Base-by-base conservation (phyloP, 257 asterid species). In the Knoxia roxburghii region DNA sequence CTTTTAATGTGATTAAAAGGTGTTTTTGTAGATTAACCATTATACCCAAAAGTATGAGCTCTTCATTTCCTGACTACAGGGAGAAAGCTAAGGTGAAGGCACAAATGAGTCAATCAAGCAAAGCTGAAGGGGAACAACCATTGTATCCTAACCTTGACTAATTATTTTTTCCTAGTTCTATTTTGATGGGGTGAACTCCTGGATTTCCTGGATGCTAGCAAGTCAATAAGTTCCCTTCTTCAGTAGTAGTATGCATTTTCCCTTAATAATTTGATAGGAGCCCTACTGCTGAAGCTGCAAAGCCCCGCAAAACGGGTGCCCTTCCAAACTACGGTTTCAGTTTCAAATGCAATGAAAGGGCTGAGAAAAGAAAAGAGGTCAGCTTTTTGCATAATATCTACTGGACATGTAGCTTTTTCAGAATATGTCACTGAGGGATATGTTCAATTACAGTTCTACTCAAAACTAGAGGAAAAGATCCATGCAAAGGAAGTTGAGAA, bases 351-450 rank as follows among this genome's bases (percentile, higher is more conserved):
- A 79, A 93, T 71, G 97, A 90, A 80, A 85, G 99, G 82, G 99
- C 99, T 62, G 97, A 90, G 85, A 90, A 80, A 81, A 76, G 99
- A 76, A 86, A 64, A 83, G 97, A 93, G 97, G 98, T 93, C 46
- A 68, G 89, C 50, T 43, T 77, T 79, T 54, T 43, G 15, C 50
- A 69, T 64, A 66, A 41, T 51, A 12, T 30, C 4, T 37, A 45
- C 71, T 8, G 15, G 35, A 50, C 10, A 20, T 64, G 11, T 52
- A 41, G 24, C 50, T 18, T 56, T 67, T 63, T 27, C 33, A 12
- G 52, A 51, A 30, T 73, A 1, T 70, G 54, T 69, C 37, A 55
- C 57, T 64, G 68, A 68, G 65, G 32, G 18, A 15, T 43, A 29
- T 45, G 33, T 54, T 63, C 66, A 58, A 32, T 71, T 51, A 35